Evolutionary conservation across 306 rosid genomes (phyloP).

Genomic region (Adenanthera pavonina): DNA sequence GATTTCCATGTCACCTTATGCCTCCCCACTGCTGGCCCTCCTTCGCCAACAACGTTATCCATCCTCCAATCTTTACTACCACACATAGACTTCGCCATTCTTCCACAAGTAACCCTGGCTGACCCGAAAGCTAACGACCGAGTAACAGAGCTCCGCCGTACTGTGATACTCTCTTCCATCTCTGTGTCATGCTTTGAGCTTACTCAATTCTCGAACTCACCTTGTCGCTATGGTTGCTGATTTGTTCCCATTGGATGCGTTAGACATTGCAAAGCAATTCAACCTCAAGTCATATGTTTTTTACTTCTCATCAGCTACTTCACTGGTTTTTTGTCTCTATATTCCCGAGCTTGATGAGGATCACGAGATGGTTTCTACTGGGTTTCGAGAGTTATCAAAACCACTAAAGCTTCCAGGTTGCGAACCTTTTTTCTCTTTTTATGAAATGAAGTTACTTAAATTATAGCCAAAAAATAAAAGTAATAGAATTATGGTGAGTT

Average conservation of each 20-base stretch:
- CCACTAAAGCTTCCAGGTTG: slow-evolving; percentile 14
- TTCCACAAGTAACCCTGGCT: slow-evolving; percentile 32
- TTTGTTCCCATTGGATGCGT: slow-evolving; percentile 17
- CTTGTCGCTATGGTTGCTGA: slow-evolving; percentile 21
- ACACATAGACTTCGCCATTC: slow-evolving; percentile 23
- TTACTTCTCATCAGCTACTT: neutral
- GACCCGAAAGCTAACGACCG: neutral
- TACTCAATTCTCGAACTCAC: neutral
- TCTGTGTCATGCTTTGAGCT: slow-evolving; percentile 13
- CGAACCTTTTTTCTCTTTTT: too few species aligned
- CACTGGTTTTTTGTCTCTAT: neutral
- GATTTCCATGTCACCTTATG: slow-evolving; percentile 20
- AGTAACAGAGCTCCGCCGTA: neutral
- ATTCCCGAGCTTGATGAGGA: slow-evolving; percentile 10
- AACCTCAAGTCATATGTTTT: slow-evolving; percentile 34
- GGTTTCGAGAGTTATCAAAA: neutral
- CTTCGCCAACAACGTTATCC: neutral
- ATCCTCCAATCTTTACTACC: slow-evolving; percentile 38
- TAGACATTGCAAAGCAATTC: slow-evolving; percentile 33
- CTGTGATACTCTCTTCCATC: slow-evolving; percentile 20
- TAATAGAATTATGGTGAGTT: too few species aligned
- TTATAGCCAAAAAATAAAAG: too few species aligned
- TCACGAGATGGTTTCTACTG: slow-evolving; percentile 13
- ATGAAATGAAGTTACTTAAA: too few species aligned
- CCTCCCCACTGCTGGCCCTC: slow-evolving; percentile 32